phyloP scores from a whole-genome alignment of 805 yeast species.

The Schwanniomyces sp. region DNA sequence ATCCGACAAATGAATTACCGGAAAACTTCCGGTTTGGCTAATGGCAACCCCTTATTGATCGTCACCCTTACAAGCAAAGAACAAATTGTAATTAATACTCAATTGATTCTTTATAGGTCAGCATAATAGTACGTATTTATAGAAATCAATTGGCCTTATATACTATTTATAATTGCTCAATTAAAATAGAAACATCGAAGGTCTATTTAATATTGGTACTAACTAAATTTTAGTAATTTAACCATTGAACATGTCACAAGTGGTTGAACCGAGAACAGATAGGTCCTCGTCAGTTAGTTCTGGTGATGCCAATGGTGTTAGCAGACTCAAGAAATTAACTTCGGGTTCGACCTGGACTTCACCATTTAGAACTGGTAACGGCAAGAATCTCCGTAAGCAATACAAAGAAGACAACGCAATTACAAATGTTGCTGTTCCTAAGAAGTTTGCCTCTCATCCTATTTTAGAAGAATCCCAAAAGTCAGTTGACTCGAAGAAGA shows the following conservation, averaged over 20 bases:
- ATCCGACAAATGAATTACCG: neutral
- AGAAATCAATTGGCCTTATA: neutral
- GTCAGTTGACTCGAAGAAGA: conserved; percentile 11
- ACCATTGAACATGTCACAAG: conserved; percentile 15
- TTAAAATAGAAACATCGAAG: too few species aligned
- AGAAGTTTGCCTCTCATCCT: conserved; percentile 40
- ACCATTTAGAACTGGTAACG: conserved; percentile 34
- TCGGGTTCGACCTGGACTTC: conserved; percentile 38
- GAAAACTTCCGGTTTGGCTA: neutral
- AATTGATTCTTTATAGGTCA: neutral
- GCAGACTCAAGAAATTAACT: conserved; percentile 28
- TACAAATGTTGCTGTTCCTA: conserved; percentile 35
- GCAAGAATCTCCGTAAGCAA: conserved; percentile 33
- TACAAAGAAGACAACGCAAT: conserved; percentile 34
- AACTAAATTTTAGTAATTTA: neutral
- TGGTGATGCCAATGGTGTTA: conserved; percentile 4
- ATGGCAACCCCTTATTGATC: neutral
- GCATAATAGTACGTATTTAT: neutral
- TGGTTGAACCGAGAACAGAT: conserved; percentile 11
- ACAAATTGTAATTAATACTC: neutral
- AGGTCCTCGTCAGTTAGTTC: conserved; percentile 6
- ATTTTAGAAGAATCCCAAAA: conserved; percentile 31
- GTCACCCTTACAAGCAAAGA: neutral
- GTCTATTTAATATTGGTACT: neutral
- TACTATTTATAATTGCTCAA: too few species aligned